These are phyloP conservation scores for Backusella circina DNA, from an alignment of 192 early-diverging fungal genomes.

Conservation along the genomic window DNA sequence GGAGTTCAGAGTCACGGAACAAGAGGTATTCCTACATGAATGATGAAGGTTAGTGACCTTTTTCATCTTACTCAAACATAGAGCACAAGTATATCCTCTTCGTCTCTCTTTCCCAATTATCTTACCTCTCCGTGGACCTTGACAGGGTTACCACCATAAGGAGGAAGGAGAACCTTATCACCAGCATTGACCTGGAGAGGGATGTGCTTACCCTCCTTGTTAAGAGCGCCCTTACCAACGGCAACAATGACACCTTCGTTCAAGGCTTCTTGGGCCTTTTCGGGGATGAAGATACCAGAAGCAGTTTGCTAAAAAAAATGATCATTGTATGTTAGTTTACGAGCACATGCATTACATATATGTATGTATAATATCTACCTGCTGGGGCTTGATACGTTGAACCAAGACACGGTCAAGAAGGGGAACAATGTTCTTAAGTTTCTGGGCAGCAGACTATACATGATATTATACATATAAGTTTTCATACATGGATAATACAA, in stretches of 20 bases:
- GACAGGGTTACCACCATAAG: conserved; percentile 91
- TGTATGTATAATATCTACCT: conserved; percentile 43
- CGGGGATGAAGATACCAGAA: conserved; percentile 93
- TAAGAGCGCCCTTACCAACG: conserved; percentile 86
- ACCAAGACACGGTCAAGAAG: conserved; percentile 98
- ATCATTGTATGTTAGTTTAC: not conserved
- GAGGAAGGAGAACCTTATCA: conserved; percentile 93
- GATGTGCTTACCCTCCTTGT: conserved; percentile 83
- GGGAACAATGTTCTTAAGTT: conserved; percentile 86
- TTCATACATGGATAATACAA: not conserved
- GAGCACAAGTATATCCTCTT: not conserved
- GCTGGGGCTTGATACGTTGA: conserved; percentile 91
- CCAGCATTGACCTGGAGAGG: conserved; percentile 83
- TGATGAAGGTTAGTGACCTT: not conserved
- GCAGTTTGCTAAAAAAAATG: conserved; percentile 79
- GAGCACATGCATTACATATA: not conserved
- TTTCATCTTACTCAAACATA: not conserved
- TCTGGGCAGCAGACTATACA: conserved; percentile 28
- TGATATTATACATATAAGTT: not conserved
- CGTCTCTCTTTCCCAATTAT: not conserved
- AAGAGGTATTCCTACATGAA: conserved; percentile 73
- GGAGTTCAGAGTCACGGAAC: conserved; percentile 90
- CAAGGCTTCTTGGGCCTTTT: conserved; percentile 96
- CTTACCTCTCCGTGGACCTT: conserved; percentile 78
- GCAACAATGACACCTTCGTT: conserved; percentile 97